Conservation (phyloP, 2,329 filamentous ascomycete species). For the Trichoderma afroharzianum region DNA sequence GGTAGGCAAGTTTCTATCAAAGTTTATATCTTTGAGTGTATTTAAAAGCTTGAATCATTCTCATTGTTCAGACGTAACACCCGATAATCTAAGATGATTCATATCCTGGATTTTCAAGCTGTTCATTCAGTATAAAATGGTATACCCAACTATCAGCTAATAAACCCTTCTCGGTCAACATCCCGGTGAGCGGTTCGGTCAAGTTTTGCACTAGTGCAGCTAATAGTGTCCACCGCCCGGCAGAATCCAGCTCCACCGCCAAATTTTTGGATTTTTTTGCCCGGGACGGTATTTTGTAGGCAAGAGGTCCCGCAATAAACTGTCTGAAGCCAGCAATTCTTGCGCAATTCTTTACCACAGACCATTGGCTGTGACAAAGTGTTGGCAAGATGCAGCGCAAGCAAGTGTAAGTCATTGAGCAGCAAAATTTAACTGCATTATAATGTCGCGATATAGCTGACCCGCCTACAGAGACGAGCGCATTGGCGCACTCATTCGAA, state of each 20-base stretch:
- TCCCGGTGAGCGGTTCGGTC: background rate
- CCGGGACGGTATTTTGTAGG: slow-evolving; percentile 17
- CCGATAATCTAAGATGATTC: background rate
- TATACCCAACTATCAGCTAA: background rate
- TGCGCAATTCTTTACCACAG: slow-evolving; percentile 29
- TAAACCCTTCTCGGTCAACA: background rate
- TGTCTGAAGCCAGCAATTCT: slow-evolving; percentile 23
- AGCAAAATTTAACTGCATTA: background rate
- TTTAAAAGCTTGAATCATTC: background rate
- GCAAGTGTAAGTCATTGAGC: slow-evolving; percentile 42
- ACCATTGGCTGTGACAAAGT: slow-evolving; percentile 27
- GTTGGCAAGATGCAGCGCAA: slow-evolving; percentile 55
- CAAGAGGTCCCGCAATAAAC: slow-evolving; percentile 22
- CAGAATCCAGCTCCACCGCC: slow-evolving; percentile 35
- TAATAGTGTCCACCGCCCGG: slow-evolving; percentile 34
- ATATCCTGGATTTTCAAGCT: background rate
- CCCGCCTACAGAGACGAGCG: slow-evolving; percentile 66
- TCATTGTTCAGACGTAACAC: background rate
- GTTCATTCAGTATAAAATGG: background rate
- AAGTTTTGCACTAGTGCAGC: background rate
- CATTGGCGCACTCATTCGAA: slow-evolving; percentile 85
- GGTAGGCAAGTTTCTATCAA: background rate
- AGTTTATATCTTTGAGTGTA: background rate
- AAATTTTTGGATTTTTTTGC: slow-evolving; percentile 38
- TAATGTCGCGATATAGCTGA: background rate